Evolutionary conservation across 2,329 filamentous ascomycete species (phyloP).

Genomic region (Cladosporium colombiae): DNA sequence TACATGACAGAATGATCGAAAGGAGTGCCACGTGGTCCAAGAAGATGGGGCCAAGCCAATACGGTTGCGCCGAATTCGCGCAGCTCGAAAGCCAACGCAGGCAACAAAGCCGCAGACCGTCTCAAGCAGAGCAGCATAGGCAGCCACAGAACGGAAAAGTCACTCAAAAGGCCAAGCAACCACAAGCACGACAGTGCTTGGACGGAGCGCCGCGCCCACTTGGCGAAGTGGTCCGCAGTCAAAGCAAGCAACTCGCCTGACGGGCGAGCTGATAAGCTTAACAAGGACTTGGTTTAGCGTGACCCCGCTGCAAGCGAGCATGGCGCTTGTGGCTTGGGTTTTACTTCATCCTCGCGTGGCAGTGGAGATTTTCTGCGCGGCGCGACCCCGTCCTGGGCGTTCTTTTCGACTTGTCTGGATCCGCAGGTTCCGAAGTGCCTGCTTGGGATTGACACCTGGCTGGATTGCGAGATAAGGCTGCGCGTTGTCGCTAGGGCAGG

Average conservation of each 20-base stretch:
- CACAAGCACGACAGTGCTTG: constrained; percentile 17
- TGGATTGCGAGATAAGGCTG: background rate
- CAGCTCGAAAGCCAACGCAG: background rate
- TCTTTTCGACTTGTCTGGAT: constrained; percentile 18
- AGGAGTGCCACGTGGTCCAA: constrained; percentile 7
- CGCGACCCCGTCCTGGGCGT: constrained; percentile 7
- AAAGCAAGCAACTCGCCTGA: constrained; percentile 20
- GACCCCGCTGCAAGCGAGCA: constrained; percentile 13
- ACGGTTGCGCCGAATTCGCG: constrained; percentile 14
- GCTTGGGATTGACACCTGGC: constrained; percentile 3
- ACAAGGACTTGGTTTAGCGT: constrained; percentile 18
- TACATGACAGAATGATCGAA: background rate
- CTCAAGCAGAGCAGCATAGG: background rate
- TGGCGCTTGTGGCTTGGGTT: constrained; percentile 19
- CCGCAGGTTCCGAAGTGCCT: constrained; percentile 17
- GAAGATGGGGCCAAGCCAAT: background rate
- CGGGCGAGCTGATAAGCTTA: constrained; percentile 20
- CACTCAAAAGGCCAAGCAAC: constrained; percentile 15
- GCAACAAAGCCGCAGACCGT: constrained; percentile 3
- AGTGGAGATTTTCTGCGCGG: constrained; percentile 13
- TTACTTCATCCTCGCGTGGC: constrained; percentile 20
- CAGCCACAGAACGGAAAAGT: constrained; percentile 1
- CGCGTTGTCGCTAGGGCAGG: background rate
- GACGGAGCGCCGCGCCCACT: constrained; percentile 14
- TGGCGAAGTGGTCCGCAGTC: constrained; percentile 18